These are phyloP conservation scores for Forsythia suspensa DNA, from an alignment of 257 asterid species.

Conservation along the genomic window DNA sequence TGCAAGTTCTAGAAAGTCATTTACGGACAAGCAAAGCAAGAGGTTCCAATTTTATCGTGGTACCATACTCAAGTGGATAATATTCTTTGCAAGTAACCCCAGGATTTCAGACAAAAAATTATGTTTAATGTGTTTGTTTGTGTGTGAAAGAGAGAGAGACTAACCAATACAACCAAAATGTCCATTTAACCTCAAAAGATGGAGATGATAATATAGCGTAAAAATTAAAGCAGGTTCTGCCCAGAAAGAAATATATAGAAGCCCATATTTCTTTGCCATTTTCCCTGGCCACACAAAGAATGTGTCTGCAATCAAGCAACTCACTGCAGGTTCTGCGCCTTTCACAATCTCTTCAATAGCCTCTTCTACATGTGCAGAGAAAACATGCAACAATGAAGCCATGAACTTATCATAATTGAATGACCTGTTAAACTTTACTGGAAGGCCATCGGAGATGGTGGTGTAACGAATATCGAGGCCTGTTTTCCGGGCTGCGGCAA, in stretches of 20 bases:
- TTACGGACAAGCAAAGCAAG: not conserved
- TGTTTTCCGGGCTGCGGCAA: constrained; percentile 23
- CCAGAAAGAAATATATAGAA: constrained; percentile 43
- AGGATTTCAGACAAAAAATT: too few relatives aligned
- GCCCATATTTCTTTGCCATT: constrained; percentile 43
- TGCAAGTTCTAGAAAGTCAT: not conserved
- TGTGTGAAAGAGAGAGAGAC: not conserved
- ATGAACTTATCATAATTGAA: constrained; percentile 45
- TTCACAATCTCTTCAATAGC: constrained; percentile 25
- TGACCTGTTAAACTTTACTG: constrained; percentile 40
- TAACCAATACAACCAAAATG: constrained; percentile 51
- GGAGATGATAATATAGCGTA: constrained; percentile 47
- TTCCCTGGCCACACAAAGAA: constrained; percentile 52
- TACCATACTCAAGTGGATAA: not conserved
- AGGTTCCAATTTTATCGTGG: too few relatives aligned
- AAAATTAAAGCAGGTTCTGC: constrained; percentile 51
- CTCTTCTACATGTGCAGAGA: constrained; percentile 52
- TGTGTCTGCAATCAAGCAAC: constrained; percentile 53
- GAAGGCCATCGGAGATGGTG: constrained; percentile 48
- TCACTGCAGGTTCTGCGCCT: constrained; percentile 28
- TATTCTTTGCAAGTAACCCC: too few relatives aligned
- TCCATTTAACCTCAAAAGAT: constrained; percentile 45
- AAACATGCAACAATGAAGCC: constrained; percentile 49
- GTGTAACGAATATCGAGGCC: constrained; percentile 48
- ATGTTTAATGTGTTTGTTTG: not conserved